Evolutionary conservation across 2,329 filamentous ascomycete genomes (phyloP), one percentile per base, ranked within the genome.

Genomic region (Diaporthe caulivora): DNA sequence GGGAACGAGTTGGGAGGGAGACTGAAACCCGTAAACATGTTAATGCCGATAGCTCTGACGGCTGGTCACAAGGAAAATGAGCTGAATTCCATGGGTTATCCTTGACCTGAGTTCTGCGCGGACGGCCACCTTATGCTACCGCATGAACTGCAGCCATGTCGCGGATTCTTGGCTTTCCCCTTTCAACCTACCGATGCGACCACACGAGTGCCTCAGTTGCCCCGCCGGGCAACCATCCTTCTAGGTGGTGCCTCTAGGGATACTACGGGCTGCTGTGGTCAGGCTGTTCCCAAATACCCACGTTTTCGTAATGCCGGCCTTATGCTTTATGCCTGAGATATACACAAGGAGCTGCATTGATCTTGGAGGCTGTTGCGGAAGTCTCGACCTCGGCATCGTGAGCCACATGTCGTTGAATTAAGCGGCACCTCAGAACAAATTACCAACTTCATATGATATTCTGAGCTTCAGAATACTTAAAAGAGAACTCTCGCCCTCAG

Each of bases 311-410:
- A 65, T 65, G 62, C 62, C 62, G 31, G 47, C 17, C 47, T 67
- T 67, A 67, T 67, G 62, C 31, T 53, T 67, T 53, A 67, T 67
- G 62, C 62, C 31, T 21, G 47, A 67, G 62, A 26, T 67, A 53
- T 67, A 67, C 29, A 40, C 62, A 67, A 67, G 62, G 62, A 67
- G 31, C 15, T 40, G 62, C 62, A 67, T 67, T 67, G 62, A 67
- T 67, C 62, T 67, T 67, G 62, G 62, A 24, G 40, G 15, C 29
- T 53, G 31, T 47, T 40, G 31, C 47, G 29, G 62, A 67, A 44
- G 34, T 9, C 47, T 67, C 47, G 62, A 67, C 62, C 62, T 67
- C 62, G 62, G 62, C 62, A 67, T 67, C 31, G 62, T 40, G 62
- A 67, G 31, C 62, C 62, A 67, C 62, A 67, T 67, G 62, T 67